These are phyloP conservation scores for Beauveria sp. DNA, from an alignment of 2,329 filamentous ascomycete species.

Conservation along the genomic window DNA sequence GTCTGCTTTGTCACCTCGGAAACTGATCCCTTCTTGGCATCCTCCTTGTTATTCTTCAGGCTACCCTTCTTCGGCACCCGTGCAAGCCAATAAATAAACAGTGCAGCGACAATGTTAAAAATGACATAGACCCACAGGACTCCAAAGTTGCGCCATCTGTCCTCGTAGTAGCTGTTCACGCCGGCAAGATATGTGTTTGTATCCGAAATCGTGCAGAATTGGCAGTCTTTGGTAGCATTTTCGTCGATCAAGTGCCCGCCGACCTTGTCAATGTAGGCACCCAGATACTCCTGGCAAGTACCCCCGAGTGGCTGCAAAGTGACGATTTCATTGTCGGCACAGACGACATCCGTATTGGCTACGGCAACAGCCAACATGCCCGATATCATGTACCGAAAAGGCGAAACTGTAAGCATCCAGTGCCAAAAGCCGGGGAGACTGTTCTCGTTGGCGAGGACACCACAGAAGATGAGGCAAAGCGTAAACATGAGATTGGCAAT, in stretches of 20 bases:
- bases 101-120: constrained; percentile 50
- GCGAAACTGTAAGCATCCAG: constrained; percentile 63
- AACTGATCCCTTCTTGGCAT: neutral
- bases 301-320: constrained; percentile 55
- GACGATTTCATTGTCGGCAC: constrained; percentile 62
- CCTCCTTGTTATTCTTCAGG: constrained; percentile 20
- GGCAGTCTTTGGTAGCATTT: constrained; percentile 41
- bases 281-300: constrained; percentile 55
- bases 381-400: constrained; percentile 73
- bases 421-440: constrained; percentile 69
- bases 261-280: constrained; percentile 34
- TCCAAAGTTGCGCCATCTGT: constrained; percentile 64
- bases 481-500: constrained; percentile 69
- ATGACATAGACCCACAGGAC: constrained; percentile 51
- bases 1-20: neutral
- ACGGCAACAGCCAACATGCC: constrained; percentile 65
- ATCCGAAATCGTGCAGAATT: constrained; percentile 44
- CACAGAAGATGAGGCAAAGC: constrained; percentile 66
- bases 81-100: constrained; percentile 49
- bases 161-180: constrained; percentile 44
- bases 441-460: constrained; percentile 59
- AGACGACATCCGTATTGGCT: constrained; percentile 57
- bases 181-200: constrained; percentile 45
- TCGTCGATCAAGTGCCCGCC: constrained; percentile 49
- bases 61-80: constrained; percentile 36